Evolutionary conservation across 2,329 filamentous ascomycete species (phyloP).

Genomic region (Ascochyta lentis): DNA sequence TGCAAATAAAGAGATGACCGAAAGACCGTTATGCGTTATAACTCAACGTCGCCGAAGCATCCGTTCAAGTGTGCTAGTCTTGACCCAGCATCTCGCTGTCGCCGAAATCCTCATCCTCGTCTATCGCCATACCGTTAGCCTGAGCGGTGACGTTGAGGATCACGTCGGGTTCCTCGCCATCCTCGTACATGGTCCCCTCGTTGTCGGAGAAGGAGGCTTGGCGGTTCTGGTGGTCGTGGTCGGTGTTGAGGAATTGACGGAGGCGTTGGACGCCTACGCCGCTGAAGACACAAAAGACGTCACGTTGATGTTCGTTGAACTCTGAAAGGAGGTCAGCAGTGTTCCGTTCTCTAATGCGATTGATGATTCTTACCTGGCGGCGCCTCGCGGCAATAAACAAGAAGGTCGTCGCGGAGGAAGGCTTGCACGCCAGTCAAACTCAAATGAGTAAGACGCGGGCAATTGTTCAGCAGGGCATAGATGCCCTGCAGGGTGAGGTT

Average conservation of each 20-base stretch:
- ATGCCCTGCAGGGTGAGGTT: constrained; percentile 85
- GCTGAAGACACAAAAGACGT: constrained; percentile 97
- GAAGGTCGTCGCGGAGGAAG: constrained; percentile 85
- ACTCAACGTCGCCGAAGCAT: not conserved
- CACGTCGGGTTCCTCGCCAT: constrained; percentile 42
- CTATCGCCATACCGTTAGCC: constrained; percentile 49
- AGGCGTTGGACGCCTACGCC: constrained; percentile 81
- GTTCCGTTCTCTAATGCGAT: not conserved
- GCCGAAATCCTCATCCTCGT: constrained; percentile 54
- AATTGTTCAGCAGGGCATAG: constrained; percentile 85
- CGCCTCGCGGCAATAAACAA: constrained; percentile 83
- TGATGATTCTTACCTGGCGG: constrained; percentile 65
- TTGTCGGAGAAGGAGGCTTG: constrained; percentile 27
- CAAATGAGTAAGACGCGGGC: constrained; percentile 89
- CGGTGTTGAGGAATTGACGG: constrained; percentile 75
- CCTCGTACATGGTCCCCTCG: constrained; percentile 41
- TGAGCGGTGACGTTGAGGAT: constrained; percentile 47
- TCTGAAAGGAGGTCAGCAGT: constrained; percentile 57
- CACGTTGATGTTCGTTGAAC: constrained; percentile 93
- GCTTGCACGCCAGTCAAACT: constrained; percentile 92
- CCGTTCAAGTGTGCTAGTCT: constrained; percentile 19
- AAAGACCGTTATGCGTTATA: not conserved
- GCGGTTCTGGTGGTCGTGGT: constrained; percentile 29
- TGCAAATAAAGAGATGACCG: constrained; percentile 13
- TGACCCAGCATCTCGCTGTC: constrained; percentile 54